Base-by-base conservation (phyloP, 129 eudicot genomes). In the Calendula officinalis region DNA sequence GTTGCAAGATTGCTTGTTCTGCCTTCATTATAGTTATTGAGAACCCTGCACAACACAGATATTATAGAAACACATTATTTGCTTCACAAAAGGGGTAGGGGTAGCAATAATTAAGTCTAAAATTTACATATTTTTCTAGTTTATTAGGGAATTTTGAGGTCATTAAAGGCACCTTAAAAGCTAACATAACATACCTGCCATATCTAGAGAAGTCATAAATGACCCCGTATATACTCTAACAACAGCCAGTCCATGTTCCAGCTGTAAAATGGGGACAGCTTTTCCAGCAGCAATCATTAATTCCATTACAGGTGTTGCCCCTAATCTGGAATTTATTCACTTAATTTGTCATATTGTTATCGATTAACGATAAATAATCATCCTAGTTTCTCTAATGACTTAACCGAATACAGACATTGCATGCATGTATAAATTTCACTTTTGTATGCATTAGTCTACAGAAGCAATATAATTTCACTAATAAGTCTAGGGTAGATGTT, bases 151-250 rank as follows among this genome's bases (percentile, higher is more conserved):
- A n/a, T n/a, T n/a, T n/a, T n/a, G n/a, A n/a, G n/a, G n/a, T n/a
- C n/a, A n/a, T n/a, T n/a, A n/a, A n/a, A n/a, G n/a, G n/a, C n/a
- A n/a, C n/a, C n/a, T n/a, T n/a, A n/a, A n/a, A n/a, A n/a, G n/a
- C n/a, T 22, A 22, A 22, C 30, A 64, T 7, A 52, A 62, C 83
- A 47, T 34, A 88, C 98, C 98, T 68, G 95, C 96, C 95, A 91
- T 91, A 74, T 91, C 98, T 12, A 91, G 89, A 57, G 98, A 91
- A 13, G 98, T 91, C 98, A 91, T 87, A 62, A 91, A 91, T 37
- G 98, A 91, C 65, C 98, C 98, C n/a, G 96, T 88, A 67, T 91
- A 91, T 38, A 91, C 98, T 74, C 98, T 81, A 42, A 73, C 98
- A 68, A 91, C 95, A 8, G 98, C 98, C 49, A 91, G 83, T 37